Base-by-base conservation (phyloP, 805 yeast species). In the Nematodospora valgi region DNA sequence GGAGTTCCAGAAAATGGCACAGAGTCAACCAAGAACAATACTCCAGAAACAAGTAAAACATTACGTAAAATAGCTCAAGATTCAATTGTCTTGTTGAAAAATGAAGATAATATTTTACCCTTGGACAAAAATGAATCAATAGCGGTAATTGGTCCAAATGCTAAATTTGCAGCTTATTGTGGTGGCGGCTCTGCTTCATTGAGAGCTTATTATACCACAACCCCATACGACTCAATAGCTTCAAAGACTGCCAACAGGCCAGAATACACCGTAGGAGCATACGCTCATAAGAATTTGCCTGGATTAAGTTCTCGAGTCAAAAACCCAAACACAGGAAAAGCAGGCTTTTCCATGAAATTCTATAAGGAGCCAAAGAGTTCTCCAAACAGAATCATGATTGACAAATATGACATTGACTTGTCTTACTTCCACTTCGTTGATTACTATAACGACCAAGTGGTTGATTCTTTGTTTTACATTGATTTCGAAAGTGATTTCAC, bases 401-500 rank as follows among this genome's bases (percentile, higher is more conserved):
- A 53, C 32, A 47, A 47, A 31, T 43, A 35, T 32, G 43, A 54
- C 30, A 35, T 45, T 6, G 47, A 45, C 17, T 23, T 44, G 11
- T 41, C 48, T 19, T 35, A 30, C 9, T 34, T 46, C 32, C 40
- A 56, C 30, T 45, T 54, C 15, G 52, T 47, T 6, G 59, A 52
- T 32, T 54, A 51, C 35, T 45, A 47, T 25, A 35, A 40, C 27
- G 48, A 51, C 2, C 40, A 44, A 29, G 20, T 54, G 5, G 43
- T 45, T 23, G n/a, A 34, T n/a, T 34, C 51, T 30, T 44, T 55
- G 28, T 74, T 59, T 46, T 77, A 70, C 43, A 64, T 64, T 14
- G 70, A 62, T 28, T 50, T 76, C 39, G 66, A 55, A 31, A 73
- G 73, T 30, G 48, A 54, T 19, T 74, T 66, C 38, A 51, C 46